These are phyloP conservation scores for Trichophyton mentagrophytes DNA, from an alignment of 2,329 filamentous ascomycete genomes.

Conservation along the genomic window DNA sequence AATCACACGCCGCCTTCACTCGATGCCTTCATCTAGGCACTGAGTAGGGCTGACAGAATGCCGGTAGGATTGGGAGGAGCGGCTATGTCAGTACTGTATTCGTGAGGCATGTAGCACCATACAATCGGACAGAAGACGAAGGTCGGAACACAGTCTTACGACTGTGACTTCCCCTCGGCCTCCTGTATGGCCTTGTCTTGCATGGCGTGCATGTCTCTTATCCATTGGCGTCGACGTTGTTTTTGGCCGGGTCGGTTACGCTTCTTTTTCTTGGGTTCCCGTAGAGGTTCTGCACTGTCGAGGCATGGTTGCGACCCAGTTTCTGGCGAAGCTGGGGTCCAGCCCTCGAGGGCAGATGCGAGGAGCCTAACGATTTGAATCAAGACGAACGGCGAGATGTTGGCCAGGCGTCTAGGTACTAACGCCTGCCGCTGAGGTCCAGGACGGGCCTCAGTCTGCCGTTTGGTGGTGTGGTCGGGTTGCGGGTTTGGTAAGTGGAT, in stretches of 20 bases:
- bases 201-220: not conserved
- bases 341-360: not conserved
- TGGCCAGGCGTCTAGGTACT: conserved; percentile 14
- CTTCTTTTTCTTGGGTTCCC: conserved; percentile 4
- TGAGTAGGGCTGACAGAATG: not conserved
- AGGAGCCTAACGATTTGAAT: not conserved
- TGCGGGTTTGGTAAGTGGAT: not conserved
- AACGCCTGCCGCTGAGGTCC: conserved; percentile 13
- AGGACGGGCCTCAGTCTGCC: conserved; percentile 1
- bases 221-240: not conserved
- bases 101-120: not conserved
- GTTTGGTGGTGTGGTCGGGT: not conserved
- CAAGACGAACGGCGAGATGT: conserved; percentile 12
- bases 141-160: not conserved
- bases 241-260: conserved; percentile 1
- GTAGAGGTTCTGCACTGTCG: not conserved
- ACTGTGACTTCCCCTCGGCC: not conserved
- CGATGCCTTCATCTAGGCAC: not conserved
- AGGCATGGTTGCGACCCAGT: not conserved
- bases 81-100: not conserved
- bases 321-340: not conserved
- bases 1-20: not conserved
- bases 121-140: not conserved
- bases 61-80: not conserved
- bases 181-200: not conserved